phyloP scores from a whole-genome alignment of 257 asterid species.

The Anisodus tanguticus region DNA sequence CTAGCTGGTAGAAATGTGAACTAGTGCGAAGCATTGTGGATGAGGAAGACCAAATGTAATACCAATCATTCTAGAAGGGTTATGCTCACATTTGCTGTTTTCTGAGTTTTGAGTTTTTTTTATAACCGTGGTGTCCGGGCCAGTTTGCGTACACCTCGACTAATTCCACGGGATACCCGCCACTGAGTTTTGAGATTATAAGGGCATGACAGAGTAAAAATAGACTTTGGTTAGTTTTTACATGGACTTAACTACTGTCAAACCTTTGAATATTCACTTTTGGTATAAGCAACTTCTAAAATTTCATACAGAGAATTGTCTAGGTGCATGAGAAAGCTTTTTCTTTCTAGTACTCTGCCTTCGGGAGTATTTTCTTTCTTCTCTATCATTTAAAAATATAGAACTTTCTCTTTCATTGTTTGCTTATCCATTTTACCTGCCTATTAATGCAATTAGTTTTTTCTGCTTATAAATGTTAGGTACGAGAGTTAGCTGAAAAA shows the following conservation, averaged over 20 bases:
- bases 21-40: neutral
- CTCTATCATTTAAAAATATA: neutral
- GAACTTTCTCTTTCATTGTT: neutral
- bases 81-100: neutral
- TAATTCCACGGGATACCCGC: no score
- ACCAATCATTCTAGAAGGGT: neutral
- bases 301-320: neutral
- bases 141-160: no score
- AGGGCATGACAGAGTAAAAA: neutral
- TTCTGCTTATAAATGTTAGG: constrained; percentile 55
- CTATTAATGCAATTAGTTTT: constrained; percentile 27
- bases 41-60: neutral
- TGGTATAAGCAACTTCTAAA: constrained; percentile 8
- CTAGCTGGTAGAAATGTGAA: constrained; percentile 8
- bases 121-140: no score
- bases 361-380: neutral
- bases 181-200: constrained; percentile 1
- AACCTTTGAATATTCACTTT: neutral
- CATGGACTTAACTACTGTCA: neutral
- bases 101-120: constrained; percentile 7
- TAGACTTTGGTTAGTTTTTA: neutral
- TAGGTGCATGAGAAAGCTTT: neutral
- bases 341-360: neutral
- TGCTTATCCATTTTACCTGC: neutral
- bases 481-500: constrained; percentile 93